Conservation (phyloP, 2,329 filamentous ascomycete genomes). For the Ophiostoma sp. region DNA sequence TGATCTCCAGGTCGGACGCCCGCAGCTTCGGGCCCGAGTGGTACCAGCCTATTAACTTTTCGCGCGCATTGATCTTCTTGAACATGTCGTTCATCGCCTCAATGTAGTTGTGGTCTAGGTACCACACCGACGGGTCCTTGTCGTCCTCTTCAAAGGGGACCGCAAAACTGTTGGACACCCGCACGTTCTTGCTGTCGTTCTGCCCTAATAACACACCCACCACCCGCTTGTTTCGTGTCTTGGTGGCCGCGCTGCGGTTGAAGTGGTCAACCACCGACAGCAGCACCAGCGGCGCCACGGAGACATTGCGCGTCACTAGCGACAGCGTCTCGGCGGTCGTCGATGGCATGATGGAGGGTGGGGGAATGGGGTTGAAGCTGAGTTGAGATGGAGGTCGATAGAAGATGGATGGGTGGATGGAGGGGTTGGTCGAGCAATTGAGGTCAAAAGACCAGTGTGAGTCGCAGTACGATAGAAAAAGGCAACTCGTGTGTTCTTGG, state of each 20-base stretch:
- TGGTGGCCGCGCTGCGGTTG: constrained; percentile 86
- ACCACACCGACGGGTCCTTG: constrained; percentile 98
- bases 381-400: background rate
- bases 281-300: constrained; percentile 94
- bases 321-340: constrained; percentile 96
- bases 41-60: constrained; percentile 99
- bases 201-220: constrained; percentile 93
- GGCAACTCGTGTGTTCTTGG: background rate
- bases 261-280: constrained; percentile 98
- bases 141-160: constrained; percentile 99
- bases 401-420: background rate
- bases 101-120: constrained; percentile 98
- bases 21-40: constrained; percentile 96
- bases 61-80: constrained; percentile 98
- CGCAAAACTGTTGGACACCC: constrained; percentile 98
- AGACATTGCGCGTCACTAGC: constrained; percentile 91
- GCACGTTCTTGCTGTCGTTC: constrained; percentile 93
- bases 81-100: constrained; percentile 99
- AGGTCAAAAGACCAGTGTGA: background rate
- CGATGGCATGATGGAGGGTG: constrained; percentile 71
- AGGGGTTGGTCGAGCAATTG: background rate
- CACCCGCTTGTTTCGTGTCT: constrained; percentile 78
- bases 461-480: background rate
- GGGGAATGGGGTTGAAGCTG: constrained; percentile 14
- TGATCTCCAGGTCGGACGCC: constrained; percentile 97